Base-by-base conservation (phyloP, 2,329 filamentous ascomycete species). In the Diaporthe citri region DNA sequence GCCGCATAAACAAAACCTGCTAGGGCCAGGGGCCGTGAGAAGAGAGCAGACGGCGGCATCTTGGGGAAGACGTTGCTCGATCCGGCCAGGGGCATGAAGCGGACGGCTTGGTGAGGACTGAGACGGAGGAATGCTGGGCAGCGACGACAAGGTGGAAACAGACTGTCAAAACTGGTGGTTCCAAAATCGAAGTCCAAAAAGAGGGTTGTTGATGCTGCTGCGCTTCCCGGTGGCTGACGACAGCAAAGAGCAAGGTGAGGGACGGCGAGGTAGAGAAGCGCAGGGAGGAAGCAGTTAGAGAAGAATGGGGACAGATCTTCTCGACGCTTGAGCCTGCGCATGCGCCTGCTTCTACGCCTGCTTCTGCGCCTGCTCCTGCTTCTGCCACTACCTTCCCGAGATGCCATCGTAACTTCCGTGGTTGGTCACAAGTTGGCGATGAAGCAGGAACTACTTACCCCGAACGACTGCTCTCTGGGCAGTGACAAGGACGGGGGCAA, bases 121-220 rank as follows among this genome's bases (percentile, higher is more conserved):
- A 8, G 51, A 36, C 28, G 22, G 25, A 39, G 64, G 9, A 51
- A n/a, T 43, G 5, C 17, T 43, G 36, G 36, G 52, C 48, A 67
- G 41, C 15, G n/a, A 59, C 20, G 60, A 25, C 20, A 22, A 13
- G 56, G 67, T 66, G 71, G 57, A 73, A 48, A 64, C 67, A 70
- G 73, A 67, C 55, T 66, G 51, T 70, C 72, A 77, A 77, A 75
- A 76, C 41, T 51, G 56, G 64, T 64, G 48, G 62, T 70, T 77
- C 76, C 76, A 77, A 77, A 78, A 77, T 51, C 55, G 31, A 72
- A 67, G 74, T 76, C 74, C 77, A 75, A 77, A 77, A 77, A 75
- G 51, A 46, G 57, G 52, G n/a, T 20, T 55, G 43, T 28, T 73
- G 36, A 41, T 41, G 57, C 31, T 41, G 48, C 22, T 28, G 36